phyloP scores from a whole-genome alignment of 1,139 yeast species.

The Saccharomyces pastorianus region DNA sequence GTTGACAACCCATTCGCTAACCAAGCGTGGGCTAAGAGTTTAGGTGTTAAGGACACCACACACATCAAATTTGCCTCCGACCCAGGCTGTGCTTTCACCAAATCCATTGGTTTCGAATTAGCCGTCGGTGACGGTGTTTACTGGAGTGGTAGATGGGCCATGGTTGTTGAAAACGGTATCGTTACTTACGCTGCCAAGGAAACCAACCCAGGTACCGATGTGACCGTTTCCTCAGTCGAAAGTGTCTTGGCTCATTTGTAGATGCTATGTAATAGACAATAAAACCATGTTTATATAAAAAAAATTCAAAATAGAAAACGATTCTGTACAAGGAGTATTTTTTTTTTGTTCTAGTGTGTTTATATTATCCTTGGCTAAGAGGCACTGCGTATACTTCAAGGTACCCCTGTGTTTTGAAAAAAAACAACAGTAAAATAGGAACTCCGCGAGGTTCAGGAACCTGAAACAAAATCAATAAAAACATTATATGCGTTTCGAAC shows the following conservation, averaged over 20 bases:
- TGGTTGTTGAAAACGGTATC: conserved; percentile 57
- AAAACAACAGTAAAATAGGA: too few relatives aligned
- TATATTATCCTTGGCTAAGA: too few relatives aligned
- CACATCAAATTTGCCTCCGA: conserved; percentile 66
- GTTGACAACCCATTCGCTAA: conserved; percentile 79
- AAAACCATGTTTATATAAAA: not conserved
- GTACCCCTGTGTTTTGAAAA: too few relatives aligned
- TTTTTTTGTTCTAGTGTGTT: too few relatives aligned
- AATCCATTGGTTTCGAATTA: conserved; percentile 51
- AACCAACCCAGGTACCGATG: conserved; percentile 42
- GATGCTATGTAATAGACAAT: conserved; percentile 2
- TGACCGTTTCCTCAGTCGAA: conserved; percentile 55
- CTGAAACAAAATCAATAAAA: not conserved
- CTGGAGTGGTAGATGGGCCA: conserved; percentile 67
- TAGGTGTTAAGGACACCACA: conserved; percentile 36
- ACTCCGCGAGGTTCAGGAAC: not conserved
- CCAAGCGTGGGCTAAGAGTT: conserved; percentile 74
- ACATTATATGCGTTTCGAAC: too few relatives aligned
- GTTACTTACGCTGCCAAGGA: conserved; percentile 63
- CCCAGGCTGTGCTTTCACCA: conserved; percentile 55
- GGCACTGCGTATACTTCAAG: too few relatives aligned
- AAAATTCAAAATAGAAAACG: not conserved
- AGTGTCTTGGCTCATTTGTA: conserved; percentile 41
- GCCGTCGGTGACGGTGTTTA: conserved; percentile 49
- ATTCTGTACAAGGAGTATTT: not conserved